Base-by-base conservation (phyloP, 2,329 filamentous ascomycete species). In the Cladorrhinum sp. region DNA sequence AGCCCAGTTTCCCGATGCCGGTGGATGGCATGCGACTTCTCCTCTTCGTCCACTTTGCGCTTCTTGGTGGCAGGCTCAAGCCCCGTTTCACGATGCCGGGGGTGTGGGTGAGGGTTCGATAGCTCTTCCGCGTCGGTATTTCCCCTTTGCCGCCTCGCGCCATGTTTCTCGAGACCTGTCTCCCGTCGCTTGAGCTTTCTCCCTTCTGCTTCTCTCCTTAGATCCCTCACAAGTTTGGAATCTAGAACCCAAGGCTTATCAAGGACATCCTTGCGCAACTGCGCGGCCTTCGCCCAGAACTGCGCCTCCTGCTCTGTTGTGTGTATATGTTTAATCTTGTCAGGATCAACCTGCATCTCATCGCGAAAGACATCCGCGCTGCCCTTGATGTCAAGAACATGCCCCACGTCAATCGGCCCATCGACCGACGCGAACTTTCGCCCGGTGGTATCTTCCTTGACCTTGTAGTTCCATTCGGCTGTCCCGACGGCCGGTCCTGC, bases 351-450 rank as follows among this genome's bases (percentile, higher is more conserved):
- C 68, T 85, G 83, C 65, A 72, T 79, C 60, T 77, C 72, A 1
- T 77, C 75, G 57, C 81, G 76, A 62, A 79, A 87, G 0, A 73
- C 69, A 4, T 69, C 74, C 16, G 87, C 66, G 1, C 74, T 73
- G 6, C 85, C 85, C 64, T 85, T 85, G 59, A 87, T 71, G 57
- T 87, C 83, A 13, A 87, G 74, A 2, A 87, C 75, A 24, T 73
- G 74, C 20, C 85, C 85, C 4, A 85, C 76, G 58, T 81, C 78
- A 38, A 84, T 68, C 29, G 73, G 69, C 1, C 65, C 64, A 57
- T 68, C 70, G 13, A 68, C 50, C 4, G 52, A 9, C 1, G 64
- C 64, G 1, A 56, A 29, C 13, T 52, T 49, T 18, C 45, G 45
- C 45, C 22, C 5, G 32, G 27, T 13, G 32, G 52, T 50, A 18